Evolutionary conservation across 2,329 filamentous ascomycete species (phyloP).

Genomic region (Colletotrichum siamense): DNA sequence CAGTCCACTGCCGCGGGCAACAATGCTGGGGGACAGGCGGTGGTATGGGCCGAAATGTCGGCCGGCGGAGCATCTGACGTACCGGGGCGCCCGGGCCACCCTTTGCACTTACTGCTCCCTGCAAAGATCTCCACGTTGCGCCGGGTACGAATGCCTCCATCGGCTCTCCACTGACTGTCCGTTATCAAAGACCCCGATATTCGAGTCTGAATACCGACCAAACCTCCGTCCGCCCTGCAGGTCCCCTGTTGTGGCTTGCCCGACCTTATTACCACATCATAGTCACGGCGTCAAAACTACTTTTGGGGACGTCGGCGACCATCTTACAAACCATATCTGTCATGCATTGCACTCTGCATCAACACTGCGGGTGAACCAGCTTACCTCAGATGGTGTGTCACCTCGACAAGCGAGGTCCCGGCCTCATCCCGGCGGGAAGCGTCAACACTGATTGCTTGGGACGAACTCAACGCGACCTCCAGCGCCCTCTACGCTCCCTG

Average conservation of each 20-base stretch:
- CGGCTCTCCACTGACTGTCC: background rate
- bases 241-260: background rate
- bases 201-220: background rate
- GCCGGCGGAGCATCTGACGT: slow-evolving; percentile 16
- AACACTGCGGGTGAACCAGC: background rate
- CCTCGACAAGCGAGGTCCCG: background rate
- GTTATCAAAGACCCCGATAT: background rate
- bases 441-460: background rate
- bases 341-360: background rate
- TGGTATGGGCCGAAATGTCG: slow-evolving; percentile 8
- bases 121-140: background rate
- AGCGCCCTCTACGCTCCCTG: background rate
- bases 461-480: background rate
- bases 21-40: background rate
- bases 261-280: background rate
- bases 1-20: background rate
- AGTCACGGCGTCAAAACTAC: background rate
- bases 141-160: background rate
- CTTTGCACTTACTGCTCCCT: background rate
- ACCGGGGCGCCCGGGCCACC: slow-evolving; percentile 1
- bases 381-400: slow-evolving; percentile 16
- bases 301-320: background rate
- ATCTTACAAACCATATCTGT: slow-evolving; percentile 16
- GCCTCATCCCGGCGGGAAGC: background rate
- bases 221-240: background rate